Evolutionary conservation across 164 flowering plant species (phyloP), one percentile per base, ranked within the genome.

Genomic region (Chimonanthus praecox): DNA sequence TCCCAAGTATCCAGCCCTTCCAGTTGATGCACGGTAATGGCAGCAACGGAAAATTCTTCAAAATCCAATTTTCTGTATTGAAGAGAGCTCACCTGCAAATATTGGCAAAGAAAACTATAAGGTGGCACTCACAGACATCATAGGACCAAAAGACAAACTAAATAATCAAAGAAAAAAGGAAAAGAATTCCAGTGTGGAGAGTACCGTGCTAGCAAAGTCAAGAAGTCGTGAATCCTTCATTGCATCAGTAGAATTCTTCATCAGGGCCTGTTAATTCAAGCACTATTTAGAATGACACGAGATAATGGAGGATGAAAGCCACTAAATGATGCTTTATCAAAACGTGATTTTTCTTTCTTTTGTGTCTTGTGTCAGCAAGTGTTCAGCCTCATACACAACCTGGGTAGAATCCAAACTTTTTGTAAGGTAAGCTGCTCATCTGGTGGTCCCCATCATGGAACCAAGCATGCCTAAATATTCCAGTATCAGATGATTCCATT

Each of bases 1-100:
- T 94, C 99, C 99, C 99, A 94, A 67, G 78, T 87, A 4, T 87
- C 90, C 77, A 85, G 76, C 72, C 85, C 99, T 82, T 92, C 97
- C 58, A 92, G 81, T 82, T 94, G 99, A 86, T 92, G 88, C 72
- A 94, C 93, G 71, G 97, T 92, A 51, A 89, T 78, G 47, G 97
- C 86, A 58, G 97, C 92, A 9, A 95, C 91, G 80, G 91, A 89
- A 78, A 92, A 94, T 75, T 94, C 99, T 80, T 91, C 97, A 79
- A 94, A 94, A 75, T 91, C 97, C 78, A 94, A 43, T 73, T 86
- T 94, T 81, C 90, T 85, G 76, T 90, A 89, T 60, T 91, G 97
- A 75, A 90, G 85, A 73, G 90, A 81, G 79, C 90, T 83, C 69
- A 94, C 82, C 99, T 94, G 89, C 74, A 83, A 62, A 18, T 10